phyloP scores from a whole-genome alignment of 306 rosid species.

The Comarum palustre region DNA sequence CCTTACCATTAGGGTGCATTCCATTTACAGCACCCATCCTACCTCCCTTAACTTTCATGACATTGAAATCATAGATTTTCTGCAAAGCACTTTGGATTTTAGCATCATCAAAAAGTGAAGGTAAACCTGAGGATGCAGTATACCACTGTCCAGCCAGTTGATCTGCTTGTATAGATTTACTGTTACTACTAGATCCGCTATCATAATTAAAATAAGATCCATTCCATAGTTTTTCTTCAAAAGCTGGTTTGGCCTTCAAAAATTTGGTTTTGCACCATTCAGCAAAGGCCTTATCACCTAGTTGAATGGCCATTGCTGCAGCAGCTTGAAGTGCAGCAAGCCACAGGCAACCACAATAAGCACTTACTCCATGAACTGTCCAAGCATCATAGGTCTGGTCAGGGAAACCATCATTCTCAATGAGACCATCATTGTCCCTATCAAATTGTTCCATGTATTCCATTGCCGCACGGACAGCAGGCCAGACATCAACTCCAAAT shows the following conservation, averaged over 20 bases:
- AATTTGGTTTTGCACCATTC: slow-evolving; percentile 80
- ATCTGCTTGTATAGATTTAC: slow-evolving; percentile 96
- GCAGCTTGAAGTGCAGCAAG: slow-evolving; percentile 98
- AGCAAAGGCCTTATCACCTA: slow-evolving; percentile 74
- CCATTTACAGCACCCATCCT: slow-evolving; percentile 98
- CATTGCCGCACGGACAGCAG: slow-evolving; percentile 93
- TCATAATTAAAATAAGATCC: slow-evolving; percentile 97
- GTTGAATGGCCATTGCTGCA: slow-evolving; percentile 85
- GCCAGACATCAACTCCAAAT: slow-evolving; percentile 98
- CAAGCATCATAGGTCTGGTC: slow-evolving; percentile 98
- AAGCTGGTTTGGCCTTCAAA: slow-evolving; percentile 82
- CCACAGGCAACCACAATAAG: slow-evolving; percentile 96
- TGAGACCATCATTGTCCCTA: slow-evolving; percentile 77
- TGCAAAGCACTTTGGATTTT: slow-evolving; percentile 72
- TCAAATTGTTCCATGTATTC: slow-evolving; percentile 94
- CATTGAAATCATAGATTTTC: slow-evolving; percentile 83
- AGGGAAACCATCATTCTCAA: slow-evolving; percentile 95
- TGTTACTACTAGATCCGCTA: slow-evolving; percentile 82
- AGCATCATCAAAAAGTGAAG: slow-evolving; percentile 72
- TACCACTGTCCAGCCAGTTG: slow-evolving; percentile 99
- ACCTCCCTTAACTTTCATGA: slow-evolving; percentile 90
- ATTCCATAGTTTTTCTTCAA: slow-evolving; percentile 87
- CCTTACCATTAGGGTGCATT: slow-evolving; percentile 89
- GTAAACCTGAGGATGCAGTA: slow-evolving; percentile 86
- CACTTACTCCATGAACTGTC: slow-evolving; percentile 98